Base-by-base conservation (phyloP, 192 early-diverging fungal genomes). In the Radiomyces spectabilis region DNA sequence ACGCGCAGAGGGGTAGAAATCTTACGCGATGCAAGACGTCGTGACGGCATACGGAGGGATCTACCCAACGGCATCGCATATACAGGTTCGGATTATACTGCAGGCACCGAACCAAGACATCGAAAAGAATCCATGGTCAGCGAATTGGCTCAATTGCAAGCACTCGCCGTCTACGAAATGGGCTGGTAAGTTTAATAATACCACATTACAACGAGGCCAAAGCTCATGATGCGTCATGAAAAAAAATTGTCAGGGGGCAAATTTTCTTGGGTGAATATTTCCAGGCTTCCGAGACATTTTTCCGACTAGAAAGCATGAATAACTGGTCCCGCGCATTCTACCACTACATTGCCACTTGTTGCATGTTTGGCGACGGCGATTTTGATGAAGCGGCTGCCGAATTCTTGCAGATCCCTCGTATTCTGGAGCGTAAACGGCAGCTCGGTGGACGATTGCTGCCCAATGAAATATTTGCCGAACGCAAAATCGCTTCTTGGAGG, bases 281-380 rank as follows among this genome's bases (percentile, higher is more conserved):
- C 40, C 67, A 69, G 51, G 67, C 67, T 19, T 62, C 67, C 12
- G 67, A 69, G 41, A 69, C 67, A 1, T 69, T 69, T 21, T 69
- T 69, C 39, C 55, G 67, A n/a, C 18, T 69, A n/a, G 67, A 69
- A 29, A 53, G 51, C 18, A 69, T 69, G 67, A 63, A 69, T 26
- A 63, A 59, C 24, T 62, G 67, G 55, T 63, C 61, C 1, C 55
- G 56, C 0, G 56, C 60, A n/a, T 69, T 69, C 10, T 69, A 69
- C 16, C 67, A 69, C 19, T 69, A 69, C 31, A 69, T 69, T 39
- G 67, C 67, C 1, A 63, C 67, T 0, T 69, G 67, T 27, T 69
- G 67, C 29, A 57, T 69, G 61, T 63, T 59, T 50, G 60, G 52
- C 1, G 61, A 69, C 35, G 61, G 59, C 26, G 56, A 59, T 27